These are phyloP conservation scores for Diutina rugosa DNA, from an alignment of 1,139 yeast genomes.

Conservation along the genomic window DNA sequence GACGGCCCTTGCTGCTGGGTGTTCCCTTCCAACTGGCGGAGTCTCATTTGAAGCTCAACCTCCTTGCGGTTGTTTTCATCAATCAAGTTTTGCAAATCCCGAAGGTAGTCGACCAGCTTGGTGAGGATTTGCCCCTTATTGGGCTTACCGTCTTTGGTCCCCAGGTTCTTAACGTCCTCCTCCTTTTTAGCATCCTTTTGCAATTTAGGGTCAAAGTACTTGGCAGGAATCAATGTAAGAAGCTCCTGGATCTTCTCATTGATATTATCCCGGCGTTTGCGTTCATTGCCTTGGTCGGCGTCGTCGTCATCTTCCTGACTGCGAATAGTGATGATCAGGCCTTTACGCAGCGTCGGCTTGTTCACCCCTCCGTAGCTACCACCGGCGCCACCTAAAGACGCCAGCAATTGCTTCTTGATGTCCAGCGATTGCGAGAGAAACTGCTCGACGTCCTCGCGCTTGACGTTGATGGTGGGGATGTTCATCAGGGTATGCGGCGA, in stretches of 20 bases:
- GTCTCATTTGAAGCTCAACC: constrained; percentile 53
- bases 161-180: constrained; percentile 31
- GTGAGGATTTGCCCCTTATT: constrained; percentile 85
- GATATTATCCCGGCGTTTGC: constrained; percentile 77
- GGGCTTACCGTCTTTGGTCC: constrained; percentile 81
- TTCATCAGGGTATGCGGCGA: not conserved
- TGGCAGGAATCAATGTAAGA: constrained; percentile 53
- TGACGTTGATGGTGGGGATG: constrained; percentile 7
- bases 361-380: constrained; percentile 18
- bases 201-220: constrained; percentile 23
- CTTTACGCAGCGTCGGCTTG: constrained; percentile 29
- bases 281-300: constrained; percentile 32
- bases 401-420: constrained; percentile 29
- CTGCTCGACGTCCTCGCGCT: constrained; percentile 12
- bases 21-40: constrained; percentile 32
- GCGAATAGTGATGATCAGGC: constrained; percentile 20
- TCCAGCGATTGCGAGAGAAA: constrained; percentile 21
- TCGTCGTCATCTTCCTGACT: constrained; percentile 17
- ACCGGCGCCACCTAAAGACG: constrained; percentile 20
- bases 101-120: constrained; percentile 76
- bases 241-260: constrained; percentile 83
- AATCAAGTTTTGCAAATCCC: constrained; percentile 57
- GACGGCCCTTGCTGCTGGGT: constrained; percentile 33
- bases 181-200: constrained; percentile 2
- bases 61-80: constrained; percentile 71